A percentile compares a stretch with the other conserved stretches of the same genome.
Conservation (phyloP, 108 stramenopile genomes). For the Cylindrotheca fusiformis region DNA sequence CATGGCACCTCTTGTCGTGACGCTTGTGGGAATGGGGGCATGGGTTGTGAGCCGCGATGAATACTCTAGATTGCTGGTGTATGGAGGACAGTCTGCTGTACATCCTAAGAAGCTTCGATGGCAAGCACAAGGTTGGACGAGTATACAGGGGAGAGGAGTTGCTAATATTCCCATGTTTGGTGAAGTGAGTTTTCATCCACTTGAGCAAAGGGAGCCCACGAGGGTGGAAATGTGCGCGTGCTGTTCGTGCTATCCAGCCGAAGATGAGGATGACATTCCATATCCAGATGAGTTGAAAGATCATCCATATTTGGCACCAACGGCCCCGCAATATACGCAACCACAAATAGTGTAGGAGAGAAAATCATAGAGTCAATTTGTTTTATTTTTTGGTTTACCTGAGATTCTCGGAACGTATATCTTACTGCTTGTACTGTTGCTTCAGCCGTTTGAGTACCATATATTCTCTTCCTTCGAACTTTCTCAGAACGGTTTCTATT, state of each 20-base stretch:
- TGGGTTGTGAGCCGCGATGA: conserved; percentile 82
- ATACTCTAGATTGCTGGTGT: conserved; percentile 69
- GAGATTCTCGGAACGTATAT: not conserved
- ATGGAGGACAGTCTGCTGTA: conserved; percentile 82
- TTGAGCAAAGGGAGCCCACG: conserved; percentile 36
- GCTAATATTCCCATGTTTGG: conserved; percentile 86
- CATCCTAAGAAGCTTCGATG: conserved; percentile 68
- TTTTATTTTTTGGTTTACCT: not conserved
- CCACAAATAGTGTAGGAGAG: conserved; percentile 14
- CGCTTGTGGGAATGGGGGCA: conserved; percentile 77
- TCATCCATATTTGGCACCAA: conserved; percentile 48
- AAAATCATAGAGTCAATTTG: not conserved
- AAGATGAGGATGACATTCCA: conserved; percentile 61
- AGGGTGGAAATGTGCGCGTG: conserved; percentile 45
- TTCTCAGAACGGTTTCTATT: conserved; percentile 51
- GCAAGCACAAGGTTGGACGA: conserved; percentile 73
- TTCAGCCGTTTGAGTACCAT: conserved; percentile 71
- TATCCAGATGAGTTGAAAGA: conserved; percentile 21
- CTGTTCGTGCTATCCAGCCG: conserved; percentile 70
- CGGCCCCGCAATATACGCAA: conserved; percentile 2
- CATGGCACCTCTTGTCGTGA: conserved; percentile 75
- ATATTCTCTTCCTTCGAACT: conserved; percentile 73
- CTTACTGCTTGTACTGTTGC: conserved; percentile 34
- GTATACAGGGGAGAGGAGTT: conserved; percentile 77
- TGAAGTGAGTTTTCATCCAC: conserved; percentile 76